Evolutionary conservation across 2,329 filamentous ascomycete genomes (phyloP), one percentile per base, ranked within the genome.

Genomic region (Helminthosporium solani): DNA sequence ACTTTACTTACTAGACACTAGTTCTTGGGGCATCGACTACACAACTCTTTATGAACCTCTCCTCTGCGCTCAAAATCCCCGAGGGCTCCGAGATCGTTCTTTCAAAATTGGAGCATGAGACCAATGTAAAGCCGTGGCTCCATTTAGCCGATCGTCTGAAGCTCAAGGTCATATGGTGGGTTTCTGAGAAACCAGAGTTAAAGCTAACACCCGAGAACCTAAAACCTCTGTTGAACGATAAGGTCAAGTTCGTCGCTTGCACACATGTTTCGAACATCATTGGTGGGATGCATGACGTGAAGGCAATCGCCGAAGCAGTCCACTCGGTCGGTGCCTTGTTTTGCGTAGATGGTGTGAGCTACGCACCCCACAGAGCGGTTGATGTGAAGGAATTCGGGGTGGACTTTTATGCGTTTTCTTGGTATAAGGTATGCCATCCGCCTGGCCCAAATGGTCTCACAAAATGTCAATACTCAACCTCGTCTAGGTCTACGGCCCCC

Each of bases 381-480:
- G 84, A 92, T 63, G 84, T 91, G 3, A 76, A 80, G 52, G 81
- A 72, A 0, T 74, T 89, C 0, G 86, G 79, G 1, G 84, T 86
- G 0, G 88, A 92, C 62, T 84, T 90, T 56, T 92, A 91, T 66
- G 61, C 77, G n/a, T 89, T 91, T 62, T 84, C 79, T 0, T 91
- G 87, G 87, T 91, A 91, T 71, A 92, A 92, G 66, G 74, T 75
- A 56, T 3, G 49, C 21, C 7, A 11, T 16, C 15, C 27, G 2
- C 9, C 2, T 3, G n/a, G n/a, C n/a, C 36, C 31, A 3, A n/a
- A 3, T 11, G 9, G 11, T 4, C 21, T 11, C 7, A 20, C 3
- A n/a, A 15, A 38, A 7, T 14, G n/a, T 8, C 23, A 23, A 12
- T 3, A 14, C 14, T 12, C 8, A 12, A 4, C 12, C 8, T 23